Evolutionary conservation across 108 stramenopile species (phyloP).

Genomic region (Skeletonema tropicum): DNA sequence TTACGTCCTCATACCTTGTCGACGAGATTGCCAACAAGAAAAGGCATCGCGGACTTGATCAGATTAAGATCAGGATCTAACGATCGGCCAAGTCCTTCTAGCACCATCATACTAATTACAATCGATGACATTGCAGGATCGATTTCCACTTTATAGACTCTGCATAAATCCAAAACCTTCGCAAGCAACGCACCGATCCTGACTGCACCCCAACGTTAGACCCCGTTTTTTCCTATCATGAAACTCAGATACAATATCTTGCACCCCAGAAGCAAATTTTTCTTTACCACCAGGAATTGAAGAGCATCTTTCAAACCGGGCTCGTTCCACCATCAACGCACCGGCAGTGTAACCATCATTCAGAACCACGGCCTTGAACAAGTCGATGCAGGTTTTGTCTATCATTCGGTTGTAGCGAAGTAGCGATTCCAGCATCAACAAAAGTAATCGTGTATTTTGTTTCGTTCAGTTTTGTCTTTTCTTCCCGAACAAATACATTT

Average conservation of each 20-base stretch:
- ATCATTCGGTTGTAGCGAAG: slow-evolving; percentile 65
- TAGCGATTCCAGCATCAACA: slow-evolving; percentile 89
- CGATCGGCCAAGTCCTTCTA: slow-evolving; percentile 89
- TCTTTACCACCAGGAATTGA: slow-evolving; percentile 79
- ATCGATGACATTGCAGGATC: slow-evolving; percentile 91
- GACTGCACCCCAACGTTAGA: slow-evolving; percentile 87
- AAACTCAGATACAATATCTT: slow-evolving; percentile 83
- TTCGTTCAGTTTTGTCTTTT: slow-evolving; percentile 13
- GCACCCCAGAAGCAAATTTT: slow-evolving; percentile 78
- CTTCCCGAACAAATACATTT: slow-evolving; percentile 52
- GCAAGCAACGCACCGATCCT: slow-evolving; percentile 77
- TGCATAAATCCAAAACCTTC: slow-evolving; percentile 82
- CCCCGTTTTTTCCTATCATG: slow-evolving; percentile 84
- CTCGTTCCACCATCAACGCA: slow-evolving; percentile 88
- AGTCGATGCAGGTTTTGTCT: slow-evolving; percentile 77
- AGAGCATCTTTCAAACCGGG: slow-evolving; percentile 83
- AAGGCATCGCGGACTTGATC: slow-evolving; percentile 81
- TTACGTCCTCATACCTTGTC: slow-evolving; percentile 53
- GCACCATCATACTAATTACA: slow-evolving; percentile 83
- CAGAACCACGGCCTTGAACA: slow-evolving; percentile 84
- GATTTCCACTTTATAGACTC: slow-evolving; percentile 85
- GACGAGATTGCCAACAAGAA: slow-evolving; percentile 71
- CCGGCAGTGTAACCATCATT: slow-evolving; percentile 88
- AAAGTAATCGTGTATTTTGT: slow-evolving; percentile 71
- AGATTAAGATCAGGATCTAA: slow-evolving; percentile 86